Conservation (phyloP, 2,329 filamentous ascomycete species). For the Trichophyton verrucosum region DNA sequence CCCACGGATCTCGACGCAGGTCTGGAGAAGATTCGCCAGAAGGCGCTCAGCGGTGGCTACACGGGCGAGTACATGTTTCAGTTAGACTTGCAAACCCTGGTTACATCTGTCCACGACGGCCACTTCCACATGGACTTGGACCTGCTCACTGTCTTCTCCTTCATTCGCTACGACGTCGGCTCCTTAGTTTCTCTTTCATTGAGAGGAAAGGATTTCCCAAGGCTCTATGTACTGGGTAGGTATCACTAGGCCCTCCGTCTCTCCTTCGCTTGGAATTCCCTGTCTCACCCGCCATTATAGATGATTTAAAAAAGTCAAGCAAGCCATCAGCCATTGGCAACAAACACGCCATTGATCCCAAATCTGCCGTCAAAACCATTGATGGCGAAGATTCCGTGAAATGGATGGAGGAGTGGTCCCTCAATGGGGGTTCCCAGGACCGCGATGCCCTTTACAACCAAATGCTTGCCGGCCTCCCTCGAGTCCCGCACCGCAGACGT, state of each 20-base stretch:
- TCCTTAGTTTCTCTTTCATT: conserved; percentile 49
- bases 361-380: conserved; percentile 22
- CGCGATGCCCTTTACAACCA: conserved; percentile 24
- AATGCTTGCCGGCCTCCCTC: conserved; percentile 18
- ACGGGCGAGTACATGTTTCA: conserved; percentile 46
- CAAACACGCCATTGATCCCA: not conserved
- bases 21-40: conserved; percentile 36
- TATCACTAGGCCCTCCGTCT: not conserved
- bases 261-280: not conserved
- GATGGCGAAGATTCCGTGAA: conserved; percentile 19
- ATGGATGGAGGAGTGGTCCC: conserved; percentile 18
- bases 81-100: conserved; percentile 40
- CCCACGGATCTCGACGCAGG: conserved; percentile 37
- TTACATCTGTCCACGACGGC: conserved; percentile 50
- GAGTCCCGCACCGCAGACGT: not conserved
- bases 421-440: conserved; percentile 16
- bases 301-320: not conserved
- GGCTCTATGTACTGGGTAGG: conserved; percentile 34
- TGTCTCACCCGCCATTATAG: not conserved
- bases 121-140: conserved; percentile 32
- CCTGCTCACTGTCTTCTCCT: conserved; percentile 33
- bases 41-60: conserved; percentile 34
- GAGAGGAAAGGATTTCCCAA: conserved; percentile 47
- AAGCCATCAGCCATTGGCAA: no score
- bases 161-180: conserved; percentile 42